phyloP scores from a whole-genome alignment of 177 flowering plant species.

The Vitis hybrid region DNA sequence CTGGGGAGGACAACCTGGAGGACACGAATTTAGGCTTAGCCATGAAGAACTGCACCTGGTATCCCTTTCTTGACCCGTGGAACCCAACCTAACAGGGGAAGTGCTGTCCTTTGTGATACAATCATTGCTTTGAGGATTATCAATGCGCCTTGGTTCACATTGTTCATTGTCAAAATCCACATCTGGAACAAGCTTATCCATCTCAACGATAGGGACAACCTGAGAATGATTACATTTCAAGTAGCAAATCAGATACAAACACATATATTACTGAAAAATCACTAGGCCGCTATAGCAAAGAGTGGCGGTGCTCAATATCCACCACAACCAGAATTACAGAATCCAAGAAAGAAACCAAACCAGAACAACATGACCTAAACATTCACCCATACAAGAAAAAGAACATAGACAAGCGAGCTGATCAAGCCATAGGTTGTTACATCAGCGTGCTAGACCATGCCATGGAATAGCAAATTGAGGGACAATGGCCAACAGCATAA shows the following conservation, averaged over 20 bases:
- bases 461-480: no score
- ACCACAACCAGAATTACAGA: no score
- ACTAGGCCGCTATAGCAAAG: no score
- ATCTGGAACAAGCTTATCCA: constrained; percentile 13
- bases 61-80: constrained; percentile 25
- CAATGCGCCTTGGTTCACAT: constrained; percentile 4
- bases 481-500: no score
- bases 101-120: constrained; percentile 4
- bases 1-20: constrained; percentile 12
- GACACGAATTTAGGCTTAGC: constrained; percentile 32
- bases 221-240: constrained; percentile 2
- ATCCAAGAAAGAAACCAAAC: neutral
- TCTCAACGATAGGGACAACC: constrained; percentile 12
- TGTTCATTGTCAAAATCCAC: constrained; percentile 15
- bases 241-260: neutral
- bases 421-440: no score
- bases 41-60: constrained; percentile 13
- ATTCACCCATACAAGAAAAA: neutral
- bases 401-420: no score
- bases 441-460: no score
- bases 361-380: neutral
- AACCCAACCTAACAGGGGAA: constrained; percentile 18
- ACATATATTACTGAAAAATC: neutral
- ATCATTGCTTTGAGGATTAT: constrained; percentile 3
- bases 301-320: no score